phyloP scores from a whole-genome alignment of 2,329 filamentous ascomycete genomes.

The Sporothrix pseudoabietina region DNA sequence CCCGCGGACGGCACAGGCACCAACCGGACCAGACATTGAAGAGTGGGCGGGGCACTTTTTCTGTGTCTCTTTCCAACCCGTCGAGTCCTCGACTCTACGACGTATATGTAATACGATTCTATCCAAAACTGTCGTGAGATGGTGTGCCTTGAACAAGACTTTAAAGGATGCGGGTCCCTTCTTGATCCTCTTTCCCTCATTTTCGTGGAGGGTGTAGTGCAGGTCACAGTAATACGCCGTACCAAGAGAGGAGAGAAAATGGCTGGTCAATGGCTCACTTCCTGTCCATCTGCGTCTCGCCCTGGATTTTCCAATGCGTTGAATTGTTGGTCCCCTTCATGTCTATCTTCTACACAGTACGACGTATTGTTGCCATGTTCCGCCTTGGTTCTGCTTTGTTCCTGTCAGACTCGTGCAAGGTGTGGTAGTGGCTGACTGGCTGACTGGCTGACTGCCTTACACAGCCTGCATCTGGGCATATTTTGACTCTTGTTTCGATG shows the following conservation, averaged over 20 bases:
- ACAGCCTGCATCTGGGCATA: neutral
- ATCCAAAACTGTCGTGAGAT: neutral
- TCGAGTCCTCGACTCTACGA: neutral
- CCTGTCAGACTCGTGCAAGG: constrained; percentile 23
- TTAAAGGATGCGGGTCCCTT: too few species aligned
- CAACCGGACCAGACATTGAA: neutral
- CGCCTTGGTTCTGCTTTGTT: neutral
- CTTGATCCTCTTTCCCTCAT: neutral
- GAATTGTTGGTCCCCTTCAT: neutral
- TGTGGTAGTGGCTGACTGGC: neutral
- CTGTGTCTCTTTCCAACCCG: too few species aligned
- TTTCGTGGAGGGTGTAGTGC: constrained; percentile 11
- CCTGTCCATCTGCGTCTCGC: neutral
- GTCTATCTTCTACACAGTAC: neutral
- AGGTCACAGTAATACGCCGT: constrained; percentile 5
- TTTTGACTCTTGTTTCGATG: neutral
- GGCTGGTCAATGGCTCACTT: constrained; percentile 13
- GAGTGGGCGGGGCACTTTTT: neutral
- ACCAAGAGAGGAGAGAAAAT: neutral
- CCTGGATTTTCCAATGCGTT: constrained; percentile 5
- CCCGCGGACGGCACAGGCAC: constrained; percentile 20
- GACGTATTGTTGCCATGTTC: neutral
- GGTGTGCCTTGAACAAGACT: constrained; percentile 1
- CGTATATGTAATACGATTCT: neutral
- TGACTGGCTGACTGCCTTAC: constrained; percentile 4